These are phyloP conservation scores for Panus rudis DNA, from an alignment of 768 basidiomycete genomes.

Conservation along the genomic window DNA sequence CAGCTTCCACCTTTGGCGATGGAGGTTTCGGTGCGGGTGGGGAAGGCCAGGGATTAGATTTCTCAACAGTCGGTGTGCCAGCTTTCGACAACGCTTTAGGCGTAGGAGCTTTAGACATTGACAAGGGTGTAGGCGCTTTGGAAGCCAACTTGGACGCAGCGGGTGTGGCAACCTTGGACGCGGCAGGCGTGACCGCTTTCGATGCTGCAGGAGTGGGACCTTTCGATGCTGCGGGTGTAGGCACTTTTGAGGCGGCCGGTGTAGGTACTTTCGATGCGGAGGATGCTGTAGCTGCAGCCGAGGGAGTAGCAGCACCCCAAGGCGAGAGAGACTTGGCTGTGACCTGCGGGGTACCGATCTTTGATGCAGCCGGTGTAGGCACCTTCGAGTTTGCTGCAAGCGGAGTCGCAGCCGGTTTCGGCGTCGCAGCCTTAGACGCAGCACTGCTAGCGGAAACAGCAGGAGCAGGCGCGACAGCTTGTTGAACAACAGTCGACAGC, in stretches of 20 bases:
- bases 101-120: constrained; percentile 9
- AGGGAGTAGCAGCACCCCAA: too few species aligned
- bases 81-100: constrained; percentile 10
- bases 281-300: too few species aligned
- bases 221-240: not conserved
- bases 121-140: constrained; percentile 9
- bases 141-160: constrained; percentile 9
- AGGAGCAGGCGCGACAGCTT: constrained; percentile 1
- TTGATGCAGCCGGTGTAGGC: constrained; percentile 13
- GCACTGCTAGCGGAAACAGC: constrained; percentile 1
- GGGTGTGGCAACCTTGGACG: not conserved
- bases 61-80: constrained; percentile 2
- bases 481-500: not conserved
- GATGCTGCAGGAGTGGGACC: not conserved
- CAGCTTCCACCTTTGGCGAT: not conserved
- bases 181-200: not conserved
- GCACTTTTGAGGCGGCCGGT: constrained; percentile 6
- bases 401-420: not conserved
- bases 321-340: constrained; percentile 1
- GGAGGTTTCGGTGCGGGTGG: constrained; percentile 1
- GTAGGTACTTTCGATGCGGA: constrained; percentile 14
- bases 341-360: constrained; percentile 8
- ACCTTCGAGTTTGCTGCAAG: constrained; percentile 9
- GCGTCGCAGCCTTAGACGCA: constrained; percentile 7
- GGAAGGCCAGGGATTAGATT: not conserved